phyloP scores from a whole-genome alignment of 1,284 basidiomycete genomes.

The Ganoderma resinaceum region DNA sequence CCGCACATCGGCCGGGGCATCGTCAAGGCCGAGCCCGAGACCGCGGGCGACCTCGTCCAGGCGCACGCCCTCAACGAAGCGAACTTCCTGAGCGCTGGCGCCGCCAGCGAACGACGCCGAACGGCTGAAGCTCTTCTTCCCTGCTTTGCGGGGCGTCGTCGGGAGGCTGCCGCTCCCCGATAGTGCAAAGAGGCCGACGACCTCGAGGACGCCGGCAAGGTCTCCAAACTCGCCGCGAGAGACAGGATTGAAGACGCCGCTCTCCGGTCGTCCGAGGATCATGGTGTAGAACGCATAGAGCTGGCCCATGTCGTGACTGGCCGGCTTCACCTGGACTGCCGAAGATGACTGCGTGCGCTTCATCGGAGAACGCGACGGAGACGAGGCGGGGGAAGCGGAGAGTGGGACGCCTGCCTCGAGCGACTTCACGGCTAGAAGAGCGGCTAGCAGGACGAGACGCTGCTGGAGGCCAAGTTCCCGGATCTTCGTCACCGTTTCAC shows the following conservation, averaged over 20 bases:
- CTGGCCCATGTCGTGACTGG: slow-evolving; percentile 60
- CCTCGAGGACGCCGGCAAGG: slow-evolving; percentile 74
- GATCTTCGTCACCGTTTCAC: slow-evolving; percentile 70
- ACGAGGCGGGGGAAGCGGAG: slow-evolving; percentile 43
- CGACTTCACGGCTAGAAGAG: slow-evolving; percentile 70
- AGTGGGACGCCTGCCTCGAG: slow-evolving; percentile 62
- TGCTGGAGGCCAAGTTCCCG: slow-evolving; percentile 73
- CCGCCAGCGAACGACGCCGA: slow-evolving; percentile 62
- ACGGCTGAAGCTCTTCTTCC: slow-evolving; percentile 58
- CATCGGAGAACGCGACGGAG: slow-evolving; percentile 50
- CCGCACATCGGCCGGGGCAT: slow-evolving; percentile 51
- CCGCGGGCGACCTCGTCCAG: slow-evolving; percentile 71
- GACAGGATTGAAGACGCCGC: slow-evolving; percentile 63
- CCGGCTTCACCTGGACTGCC: slow-evolving; percentile 32
- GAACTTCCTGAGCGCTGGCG: slow-evolving; percentile 55
- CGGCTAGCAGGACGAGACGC: slow-evolving; percentile 68
- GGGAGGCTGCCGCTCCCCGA: slow-evolving; percentile 38
- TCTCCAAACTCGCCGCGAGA: slow-evolving; percentile 80
- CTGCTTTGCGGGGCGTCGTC: slow-evolving; percentile 46
- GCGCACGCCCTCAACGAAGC: slow-evolving; percentile 63
- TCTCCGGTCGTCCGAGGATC: slow-evolving; percentile 62
- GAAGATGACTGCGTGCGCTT: slow-evolving; percentile 55
- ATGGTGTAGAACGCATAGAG: slow-evolving; percentile 69
- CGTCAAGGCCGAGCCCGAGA: slow-evolving; percentile 55
- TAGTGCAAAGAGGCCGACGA: slow-evolving; percentile 66